Conservation (phyloP, 2,329 filamentous ascomycete genomes). For the Diplodia mutila region DNA sequence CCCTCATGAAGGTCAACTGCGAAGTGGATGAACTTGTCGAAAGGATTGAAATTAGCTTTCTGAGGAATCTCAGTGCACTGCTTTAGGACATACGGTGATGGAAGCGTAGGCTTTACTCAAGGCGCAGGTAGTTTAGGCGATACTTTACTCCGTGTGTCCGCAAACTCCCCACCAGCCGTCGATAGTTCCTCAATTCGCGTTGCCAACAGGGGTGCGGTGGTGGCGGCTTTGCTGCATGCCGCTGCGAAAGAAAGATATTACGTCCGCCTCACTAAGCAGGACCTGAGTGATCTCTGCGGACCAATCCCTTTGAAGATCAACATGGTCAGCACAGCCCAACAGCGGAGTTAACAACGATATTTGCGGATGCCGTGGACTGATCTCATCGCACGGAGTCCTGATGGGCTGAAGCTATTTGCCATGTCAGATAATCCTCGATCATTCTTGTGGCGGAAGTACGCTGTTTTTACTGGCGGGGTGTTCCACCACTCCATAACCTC, state of each 20-base stretch:
- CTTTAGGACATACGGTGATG: neutral
- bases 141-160: neutral
- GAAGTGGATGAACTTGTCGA: neutral
- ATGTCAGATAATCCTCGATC: constrained; percentile 1
- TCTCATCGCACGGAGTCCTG: constrained; percentile 7
- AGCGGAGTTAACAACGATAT: neutral
- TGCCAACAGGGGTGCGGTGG: neutral
- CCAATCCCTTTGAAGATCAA: constrained; percentile 1
- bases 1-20: neutral
- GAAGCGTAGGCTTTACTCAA: neutral
- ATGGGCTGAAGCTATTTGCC: constrained; percentile 9
- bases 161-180: neutral
- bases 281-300: neutral
- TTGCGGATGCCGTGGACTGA: constrained; percentile 1
- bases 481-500: constrained; percentile 1
- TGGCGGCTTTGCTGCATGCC: neutral
- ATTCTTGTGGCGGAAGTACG: neutral
- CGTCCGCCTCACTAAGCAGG: constrained; percentile 20
- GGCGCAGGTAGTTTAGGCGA: neutral
- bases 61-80: neutral
- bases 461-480: neutral
- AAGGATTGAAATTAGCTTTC: neutral
- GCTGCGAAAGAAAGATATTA: neutral
- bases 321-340: constrained; percentile 3
- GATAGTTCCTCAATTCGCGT: neutral